Evolutionary conservation across 2,329 filamentous ascomycete species (phyloP).

Genomic region (Epicoccum sorghinum): DNA sequence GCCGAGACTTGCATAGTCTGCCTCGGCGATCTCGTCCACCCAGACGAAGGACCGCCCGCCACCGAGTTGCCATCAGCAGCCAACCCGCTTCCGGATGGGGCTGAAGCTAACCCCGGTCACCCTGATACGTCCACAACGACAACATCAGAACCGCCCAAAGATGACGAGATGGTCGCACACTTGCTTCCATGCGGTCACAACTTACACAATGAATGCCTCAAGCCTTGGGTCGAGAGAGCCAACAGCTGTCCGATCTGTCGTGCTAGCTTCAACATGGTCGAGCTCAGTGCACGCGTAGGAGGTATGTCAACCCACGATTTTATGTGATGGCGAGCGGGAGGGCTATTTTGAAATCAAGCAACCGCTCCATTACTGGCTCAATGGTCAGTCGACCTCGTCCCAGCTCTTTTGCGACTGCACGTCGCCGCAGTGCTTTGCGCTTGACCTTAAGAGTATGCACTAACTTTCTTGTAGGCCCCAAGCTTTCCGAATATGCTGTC

Average conservation of each 20-base stretch:
- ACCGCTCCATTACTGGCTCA: slow-evolving; percentile 30
- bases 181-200: slow-evolving; percentile 83
- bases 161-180: slow-evolving; percentile 64
- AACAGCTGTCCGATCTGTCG: slow-evolving; percentile 99
- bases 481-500: slow-evolving; percentile 67
- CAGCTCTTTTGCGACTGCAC: slow-evolving; percentile 21
- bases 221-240: slow-evolving; percentile 93
- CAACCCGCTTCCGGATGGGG: slow-evolving; percentile 34
- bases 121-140: slow-evolving; percentile 20
- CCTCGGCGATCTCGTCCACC: slow-evolving; percentile 70
- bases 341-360: slow-evolving; percentile 27
- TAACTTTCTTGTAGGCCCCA: slow-evolving; percentile 53
- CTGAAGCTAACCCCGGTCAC: slow-evolving; percentile 32
- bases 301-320: slow-evolving; percentile 60
- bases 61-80: slow-evolving; percentile 33
- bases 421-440: slow-evolving; percentile 10
- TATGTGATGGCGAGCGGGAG: slow-evolving; percentile 22
- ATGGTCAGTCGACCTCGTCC: slow-evolving; percentile 40
- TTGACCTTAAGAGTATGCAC: slow-evolving; percentile 2
- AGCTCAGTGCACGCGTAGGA: slow-evolving; percentile 79
- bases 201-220: slow-evolving; percentile 89
- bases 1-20: slow-evolving; percentile 75
- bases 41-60: slow-evolving; percentile 52
- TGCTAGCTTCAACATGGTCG: slow-evolving; percentile 86
- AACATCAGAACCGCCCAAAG: slow-evolving; percentile 43